Conservation (phyloP, 2,329 filamentous ascomycete genomes). For the Talaromyces funiculosus region DNA sequence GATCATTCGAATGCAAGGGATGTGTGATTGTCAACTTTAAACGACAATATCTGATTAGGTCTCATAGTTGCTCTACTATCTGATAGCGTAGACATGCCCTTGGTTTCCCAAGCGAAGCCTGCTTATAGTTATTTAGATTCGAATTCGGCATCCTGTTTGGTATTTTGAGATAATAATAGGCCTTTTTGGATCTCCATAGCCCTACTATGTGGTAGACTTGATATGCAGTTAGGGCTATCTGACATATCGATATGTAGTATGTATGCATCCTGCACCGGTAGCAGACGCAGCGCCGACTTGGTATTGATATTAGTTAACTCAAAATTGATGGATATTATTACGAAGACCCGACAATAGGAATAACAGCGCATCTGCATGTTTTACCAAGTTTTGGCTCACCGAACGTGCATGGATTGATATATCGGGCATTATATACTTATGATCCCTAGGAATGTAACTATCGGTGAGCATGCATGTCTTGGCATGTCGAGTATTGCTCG, state of each 20-base stretch:
- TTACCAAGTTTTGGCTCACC: not conserved
- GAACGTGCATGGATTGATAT: not conserved
- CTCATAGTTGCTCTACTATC: no score
- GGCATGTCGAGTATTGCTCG: no score
- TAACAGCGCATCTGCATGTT: not conserved
- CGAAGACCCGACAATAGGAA: no score
- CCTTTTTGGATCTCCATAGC: no score
- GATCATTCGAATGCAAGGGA: constrained; percentile 2
- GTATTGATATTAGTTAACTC: not conserved
- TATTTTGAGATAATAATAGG: not conserved
- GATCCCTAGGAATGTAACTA: not conserved
- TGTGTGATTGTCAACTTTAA: not conserved
- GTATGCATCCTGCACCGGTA: not conserved
- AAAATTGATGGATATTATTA: no score
- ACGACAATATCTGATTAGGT: not conserved
- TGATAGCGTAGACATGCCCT: no score
- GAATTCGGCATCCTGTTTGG: no score
- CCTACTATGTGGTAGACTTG: not conserved
- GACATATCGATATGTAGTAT: not conserved
- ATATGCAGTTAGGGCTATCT: not conserved
- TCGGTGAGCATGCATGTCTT: not conserved
- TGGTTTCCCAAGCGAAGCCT: no score
- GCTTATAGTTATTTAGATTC: no score
- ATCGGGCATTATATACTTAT: not conserved
- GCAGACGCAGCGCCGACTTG: not conserved